phyloP scores from a whole-genome alignment of 116 monocot species.

The Posidonia oceanica region DNA sequence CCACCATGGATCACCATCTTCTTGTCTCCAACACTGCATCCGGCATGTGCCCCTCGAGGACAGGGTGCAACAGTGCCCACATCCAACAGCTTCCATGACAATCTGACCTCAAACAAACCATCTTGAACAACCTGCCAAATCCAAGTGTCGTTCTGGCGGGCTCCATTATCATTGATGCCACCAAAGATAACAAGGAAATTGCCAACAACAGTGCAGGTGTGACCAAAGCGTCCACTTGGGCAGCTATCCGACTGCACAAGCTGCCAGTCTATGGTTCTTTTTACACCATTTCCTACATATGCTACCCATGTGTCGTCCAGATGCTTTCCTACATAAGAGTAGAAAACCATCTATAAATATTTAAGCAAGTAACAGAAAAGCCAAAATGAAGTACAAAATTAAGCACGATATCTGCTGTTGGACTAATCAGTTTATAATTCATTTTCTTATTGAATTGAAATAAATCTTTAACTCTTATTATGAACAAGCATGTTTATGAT shows the following conservation, averaged over 20 bases:
- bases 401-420: too few species aligned
- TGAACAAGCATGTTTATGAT: too few species aligned
- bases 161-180: constrained; percentile 80
- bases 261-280: constrained; percentile 38
- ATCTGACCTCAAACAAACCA: constrained; percentile 16
- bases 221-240: constrained; percentile 87
- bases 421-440: too few species aligned
- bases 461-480: too few species aligned
- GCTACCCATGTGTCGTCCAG: constrained; percentile 92
- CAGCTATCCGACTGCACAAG: constrained; percentile 33
- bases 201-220: constrained; percentile 48
- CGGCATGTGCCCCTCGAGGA: constrained; percentile 85
- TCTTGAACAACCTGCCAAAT: constrained; percentile 32
- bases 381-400: too few species aligned
- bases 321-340: constrained; percentile 56
- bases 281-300: constrained; percentile 35
- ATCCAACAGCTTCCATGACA: constrained; percentile 61
- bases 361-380: too few species aligned
- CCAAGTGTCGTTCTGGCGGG: constrained; percentile 84
- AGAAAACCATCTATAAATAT: not conserved
- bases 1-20: constrained; percentile 77
- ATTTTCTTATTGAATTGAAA: too few species aligned
- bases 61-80: constrained; percentile 40
- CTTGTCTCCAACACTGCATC: constrained; percentile 35
- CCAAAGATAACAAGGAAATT: constrained; percentile 73